Evolutionary conservation across 2,329 filamentous ascomycete species (phyloP), one percentile per base, ranked within the genome.

Genomic region (Purpureocillium takamizusanense): DNA sequence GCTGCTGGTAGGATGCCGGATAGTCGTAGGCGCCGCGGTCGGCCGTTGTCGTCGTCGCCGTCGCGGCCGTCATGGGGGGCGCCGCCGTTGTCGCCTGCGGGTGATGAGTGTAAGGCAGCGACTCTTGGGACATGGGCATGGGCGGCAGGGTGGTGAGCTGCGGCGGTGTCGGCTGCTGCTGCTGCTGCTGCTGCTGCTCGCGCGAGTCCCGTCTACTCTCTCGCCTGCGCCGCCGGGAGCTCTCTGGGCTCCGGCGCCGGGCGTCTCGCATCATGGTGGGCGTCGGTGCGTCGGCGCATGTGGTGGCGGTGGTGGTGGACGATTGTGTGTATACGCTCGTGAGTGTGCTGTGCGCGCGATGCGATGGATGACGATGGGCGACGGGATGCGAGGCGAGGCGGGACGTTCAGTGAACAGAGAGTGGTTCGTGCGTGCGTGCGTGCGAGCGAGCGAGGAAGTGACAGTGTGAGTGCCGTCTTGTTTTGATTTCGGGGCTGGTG

Each of bases 231-330:
- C 72, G 69, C 55, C 69, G 64, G 54, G 66, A 66, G 63, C 66
- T 66, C 50, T 75, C 72, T 40, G 69, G 70, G 61, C 72, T 76
- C 63, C 72, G 68, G 52, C 67, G 69, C 56, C 71, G 70, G 59
- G 66, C 62, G 53, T 69, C 66, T 63, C 67, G 64, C 70, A 74
- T 70, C 69, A 70, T 75, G 55, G 54, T 63, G 48, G 47, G 52
- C 52, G 11, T 13, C 47, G 47, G 40, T 51, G 45, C 40, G 41
- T 45, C 47, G 45, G 45, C 46, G 46, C 44, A 47, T 42, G 38
- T 40, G 43, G 42, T 35, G 37, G 31, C 27, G 31, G 18, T 38
- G 28, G 16, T 11, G 27, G 15, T 21, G 27, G 25, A 14, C 21
- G 17, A 35, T 15, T n/a, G 8, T 12, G 9, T 9, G 14, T 10